Evolutionary conservation across 257 asterid genomes (phyloP).

Genomic region (Solanum acaule): DNA sequence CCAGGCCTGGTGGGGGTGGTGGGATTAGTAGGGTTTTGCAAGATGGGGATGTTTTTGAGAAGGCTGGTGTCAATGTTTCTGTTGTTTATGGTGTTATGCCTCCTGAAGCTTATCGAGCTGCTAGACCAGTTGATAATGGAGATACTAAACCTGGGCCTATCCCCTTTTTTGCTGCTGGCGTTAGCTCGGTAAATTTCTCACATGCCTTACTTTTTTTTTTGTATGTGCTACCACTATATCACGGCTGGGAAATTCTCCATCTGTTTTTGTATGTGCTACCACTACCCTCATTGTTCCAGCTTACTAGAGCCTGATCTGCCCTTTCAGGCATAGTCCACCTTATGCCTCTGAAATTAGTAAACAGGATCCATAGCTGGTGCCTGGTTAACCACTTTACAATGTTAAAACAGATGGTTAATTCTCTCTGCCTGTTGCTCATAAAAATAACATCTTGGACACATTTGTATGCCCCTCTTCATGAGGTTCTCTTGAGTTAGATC

Average conservation of each 20-base stretch:
- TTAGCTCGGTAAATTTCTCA: slow-evolving; percentile 67
- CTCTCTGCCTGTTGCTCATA: neutral
- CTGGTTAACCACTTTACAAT: neutral
- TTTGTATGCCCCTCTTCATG: neutral
- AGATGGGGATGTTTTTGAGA: slow-evolving; percentile 86
- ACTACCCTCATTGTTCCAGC: neutral
- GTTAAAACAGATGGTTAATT: neutral
- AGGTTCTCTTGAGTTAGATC: neutral
- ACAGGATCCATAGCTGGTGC: neutral
- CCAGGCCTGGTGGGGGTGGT: slow-evolving; percentile 99
- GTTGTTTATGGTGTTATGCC: slow-evolving; percentile 98
- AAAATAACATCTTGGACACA: neutral
- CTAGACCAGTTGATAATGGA: slow-evolving; percentile 67
- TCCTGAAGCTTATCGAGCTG: slow-evolving; percentile 97
- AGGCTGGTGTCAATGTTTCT: slow-evolving; percentile 96
- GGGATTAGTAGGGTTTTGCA: slow-evolving; percentile 96
- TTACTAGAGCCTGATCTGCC: neutral
- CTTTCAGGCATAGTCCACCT: neutral
- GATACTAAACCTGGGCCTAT: slow-evolving; percentile 65
- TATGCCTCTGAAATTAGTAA: neutral
- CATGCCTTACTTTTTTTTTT: neutral
- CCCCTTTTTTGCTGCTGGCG: slow-evolving; percentile 96
- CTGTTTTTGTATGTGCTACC: neutral
- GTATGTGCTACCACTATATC: neutral
- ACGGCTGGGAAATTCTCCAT: neutral